Base-by-base conservation (phyloP, 2,329 filamentous ascomycete genomes). In the Sclerotinia trifoliorum region DNA sequence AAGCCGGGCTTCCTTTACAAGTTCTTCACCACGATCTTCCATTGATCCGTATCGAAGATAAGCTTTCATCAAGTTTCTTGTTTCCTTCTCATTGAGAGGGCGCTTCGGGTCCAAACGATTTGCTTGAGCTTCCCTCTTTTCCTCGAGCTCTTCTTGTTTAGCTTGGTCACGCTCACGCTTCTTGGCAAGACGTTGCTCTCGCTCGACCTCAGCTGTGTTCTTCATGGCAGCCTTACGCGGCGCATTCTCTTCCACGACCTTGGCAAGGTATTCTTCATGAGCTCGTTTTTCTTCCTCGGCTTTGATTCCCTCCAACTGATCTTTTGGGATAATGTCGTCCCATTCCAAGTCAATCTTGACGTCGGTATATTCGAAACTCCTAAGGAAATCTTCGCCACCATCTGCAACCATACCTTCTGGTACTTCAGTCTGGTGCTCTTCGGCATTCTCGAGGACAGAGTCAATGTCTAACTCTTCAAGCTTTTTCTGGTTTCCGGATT, bases 391-490 rank as follows among this genome's bases (percentile, higher is more conserved):
- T 77, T 97, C 94, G 81, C 95, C 95, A 76, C 95, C 96, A 76
- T 94, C 95, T 69, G 94, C 96, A 55, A 96, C 91, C 77, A 98
- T 93, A 77, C 94, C 93, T 79, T 97, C 93, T 29, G 94, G 91
- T 67, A 97, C 91, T 79, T 97, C 94, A 0, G 95, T 98, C 82
- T 96, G 94, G 75, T 97, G 96, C 74, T 98, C 89, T 80, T 99
- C 95, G 39, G 96, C 95, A 78, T 97, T 97, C 75, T 95, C 95
- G 21, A 99, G 87, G 51, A 99, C 95, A 11, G 94, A 93, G 77
- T 99, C 96, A 74, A 99, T 98, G 78, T 99, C 95, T 32, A 99
- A 88, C 79, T 97, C 93, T 80, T 99, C 95, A 6, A 99, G 85
- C 78, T 96, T 95, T 80, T 94, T 91, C 79, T 99, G 95, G 77